These are phyloP conservation scores for Fusarium sp. DNA, from an alignment of 2,329 filamentous ascomycete genomes.

Conservation along the genomic window DNA sequence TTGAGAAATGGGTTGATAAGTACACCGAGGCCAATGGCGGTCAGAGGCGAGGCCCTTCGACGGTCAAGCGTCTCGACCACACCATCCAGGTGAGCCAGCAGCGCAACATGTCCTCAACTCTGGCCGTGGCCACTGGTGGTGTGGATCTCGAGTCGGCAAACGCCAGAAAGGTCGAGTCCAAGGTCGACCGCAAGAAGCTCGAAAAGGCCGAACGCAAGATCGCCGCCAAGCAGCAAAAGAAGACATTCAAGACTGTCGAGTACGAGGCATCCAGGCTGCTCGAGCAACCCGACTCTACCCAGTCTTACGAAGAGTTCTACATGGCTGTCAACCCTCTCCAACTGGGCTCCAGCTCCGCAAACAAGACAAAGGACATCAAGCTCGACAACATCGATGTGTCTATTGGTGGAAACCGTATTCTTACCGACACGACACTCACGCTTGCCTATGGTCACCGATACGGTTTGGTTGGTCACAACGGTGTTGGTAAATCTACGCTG, in stretches of 20 bases:
- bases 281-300: constrained; percentile 81
- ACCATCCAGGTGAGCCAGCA: constrained; percentile 94
- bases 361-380: constrained; percentile 99
- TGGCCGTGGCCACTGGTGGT: constrained; percentile 84
- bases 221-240: constrained; percentile 97
- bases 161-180: constrained; percentile 92
- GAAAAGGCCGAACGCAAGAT: constrained; percentile 99
- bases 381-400: constrained; percentile 95
- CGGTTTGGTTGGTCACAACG: constrained; percentile 98
- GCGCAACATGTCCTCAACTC: constrained; percentile 94
- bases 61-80: constrained; percentile 89
- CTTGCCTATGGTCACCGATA: constrained; percentile 94
- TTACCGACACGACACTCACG: constrained; percentile 90
- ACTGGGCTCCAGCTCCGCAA: constrained; percentile 75
- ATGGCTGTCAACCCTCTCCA: constrained; percentile 99
- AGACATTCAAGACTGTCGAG: constrained; percentile 97
- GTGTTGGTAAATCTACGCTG: constrained; percentile 97
- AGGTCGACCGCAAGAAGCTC: constrained; percentile 98
- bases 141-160: constrained; percentile 97
- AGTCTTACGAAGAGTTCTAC: constrained; percentile 99
- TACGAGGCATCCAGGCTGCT: constrained; percentile 95
- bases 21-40: constrained; percentile 81
- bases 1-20: constrained; percentile 89
- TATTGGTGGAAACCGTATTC: constrained; percentile 88
- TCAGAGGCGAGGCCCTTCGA: constrained; percentile 78